These are phyloP conservation scores for Pseudocercospora macadamiae DNA, from an alignment of 2,329 filamentous ascomycete genomes.

Conservation along the genomic window DNA sequence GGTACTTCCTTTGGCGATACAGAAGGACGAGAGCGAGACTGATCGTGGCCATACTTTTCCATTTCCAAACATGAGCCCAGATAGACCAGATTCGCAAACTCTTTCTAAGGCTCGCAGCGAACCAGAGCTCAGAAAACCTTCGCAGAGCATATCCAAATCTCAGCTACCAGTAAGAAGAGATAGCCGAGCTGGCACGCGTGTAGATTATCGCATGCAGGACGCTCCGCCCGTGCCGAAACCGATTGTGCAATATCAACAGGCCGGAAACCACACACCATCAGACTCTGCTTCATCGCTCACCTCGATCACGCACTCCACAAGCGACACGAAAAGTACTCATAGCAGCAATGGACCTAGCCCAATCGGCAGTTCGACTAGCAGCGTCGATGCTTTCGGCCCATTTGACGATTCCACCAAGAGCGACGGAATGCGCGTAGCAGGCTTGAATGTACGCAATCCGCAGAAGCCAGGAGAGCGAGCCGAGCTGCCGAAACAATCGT, in stretches of 20 bases:
- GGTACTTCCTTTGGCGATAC: constrained; percentile 20
- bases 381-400: constrained; percentile 34
- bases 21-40: constrained; percentile 9
- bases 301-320: constrained; percentile 27
- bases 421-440: constrained; percentile 30
- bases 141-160: constrained; percentile 16
- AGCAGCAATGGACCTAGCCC: constrained; percentile 38
- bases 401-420: constrained; percentile 12
- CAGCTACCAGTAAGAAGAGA: constrained; percentile 22
- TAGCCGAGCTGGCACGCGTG: constrained; percentile 28
- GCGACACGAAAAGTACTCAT: constrained; percentile 27
- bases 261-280: constrained; percentile 34
- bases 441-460: constrained; percentile 27
- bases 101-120: constrained; percentile 25
- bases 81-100: constrained; percentile 8
- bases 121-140: constrained; percentile 20
- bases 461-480: constrained; percentile 32
- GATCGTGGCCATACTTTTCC: constrained; percentile 29
- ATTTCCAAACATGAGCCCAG: not conserved
- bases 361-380: constrained; percentile 36
- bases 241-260: constrained; percentile 31
- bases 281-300: constrained; percentile 35
- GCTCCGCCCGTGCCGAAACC: constrained; percentile 38
- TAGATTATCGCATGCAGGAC: constrained; percentile 35
- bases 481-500: constrained; percentile 28